Conservation (phyloP, 306 rosid genomes). For the Prunus mira region DNA sequence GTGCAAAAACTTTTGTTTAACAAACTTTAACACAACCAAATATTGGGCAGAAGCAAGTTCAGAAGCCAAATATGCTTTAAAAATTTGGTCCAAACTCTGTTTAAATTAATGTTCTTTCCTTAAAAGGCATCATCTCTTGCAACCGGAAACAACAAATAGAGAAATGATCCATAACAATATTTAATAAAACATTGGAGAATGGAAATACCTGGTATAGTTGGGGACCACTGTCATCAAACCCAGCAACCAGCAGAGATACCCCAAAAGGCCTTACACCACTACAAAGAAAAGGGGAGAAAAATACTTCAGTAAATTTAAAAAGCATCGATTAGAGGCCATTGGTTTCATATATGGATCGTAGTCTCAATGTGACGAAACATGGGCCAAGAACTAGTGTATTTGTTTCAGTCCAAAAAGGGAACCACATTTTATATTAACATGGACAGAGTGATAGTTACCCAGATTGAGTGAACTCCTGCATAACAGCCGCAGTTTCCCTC, state of each 20-base stretch:
- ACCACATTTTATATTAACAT: neutral
- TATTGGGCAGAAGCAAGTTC: neutral
- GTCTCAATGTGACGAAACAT: neutral
- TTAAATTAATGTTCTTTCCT: neutral
- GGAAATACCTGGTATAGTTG: slow-evolving; percentile 80
- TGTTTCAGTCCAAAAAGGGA: neutral
- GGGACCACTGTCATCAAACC: slow-evolving; percentile 89
- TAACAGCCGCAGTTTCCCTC: slow-evolving; percentile 93
- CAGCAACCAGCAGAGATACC: slow-evolving; percentile 88
- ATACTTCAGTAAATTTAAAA: slow-evolving; percentile 17
- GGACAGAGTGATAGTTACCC: slow-evolving; percentile 53
- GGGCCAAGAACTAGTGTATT: neutral
- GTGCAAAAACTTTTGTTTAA: neutral
- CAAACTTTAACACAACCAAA: neutral
- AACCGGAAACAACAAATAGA: neutral
- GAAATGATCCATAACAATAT: neutral
- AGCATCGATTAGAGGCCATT: neutral
- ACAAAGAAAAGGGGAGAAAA: slow-evolving; percentile 14
- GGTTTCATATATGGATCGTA: neutral
- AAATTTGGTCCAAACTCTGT: neutral
- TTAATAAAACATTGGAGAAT: neutral
- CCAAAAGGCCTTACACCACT: slow-evolving; percentile 99
- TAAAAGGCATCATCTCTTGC: neutral
- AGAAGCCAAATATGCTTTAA: neutral
- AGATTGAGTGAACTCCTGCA: slow-evolving; percentile 98